A percentile compares a stretch with the other conserved stretches of the same genome.
Evolutionary conservation across 2,329 filamentous ascomycete species (phyloP).

Genomic region (Aspergillus bombycis): DNA sequence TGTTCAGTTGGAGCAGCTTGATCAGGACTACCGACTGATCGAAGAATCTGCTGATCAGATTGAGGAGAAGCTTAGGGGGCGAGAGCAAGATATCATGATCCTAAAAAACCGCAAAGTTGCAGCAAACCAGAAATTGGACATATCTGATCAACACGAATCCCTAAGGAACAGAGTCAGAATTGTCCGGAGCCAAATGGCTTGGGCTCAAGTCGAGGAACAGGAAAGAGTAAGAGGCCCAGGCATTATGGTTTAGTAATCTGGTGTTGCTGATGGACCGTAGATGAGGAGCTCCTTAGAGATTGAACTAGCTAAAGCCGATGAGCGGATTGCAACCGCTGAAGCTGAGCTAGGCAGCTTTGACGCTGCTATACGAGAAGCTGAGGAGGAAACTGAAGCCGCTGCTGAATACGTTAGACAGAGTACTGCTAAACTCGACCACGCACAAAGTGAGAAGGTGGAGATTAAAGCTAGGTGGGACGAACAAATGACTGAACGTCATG

Average conservation of each 20-base stretch:
- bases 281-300: constrained; percentile 39
- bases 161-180: constrained; percentile 64
- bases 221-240: constrained; percentile 56
- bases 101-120: constrained; percentile 63
- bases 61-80: constrained; percentile 63
- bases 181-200: constrained; percentile 72
- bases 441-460: constrained; percentile 52
- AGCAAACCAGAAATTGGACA: constrained; percentile 66
- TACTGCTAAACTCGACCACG: constrained; percentile 46
- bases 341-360: constrained; percentile 49
- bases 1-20: constrained; percentile 88
- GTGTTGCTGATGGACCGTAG: constrained; percentile 24
- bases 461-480: constrained; percentile 57
- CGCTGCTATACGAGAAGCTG: constrained; percentile 48
- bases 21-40: constrained; percentile 86
- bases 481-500: constrained; percentile 57
- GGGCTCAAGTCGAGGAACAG: constrained; percentile 80
- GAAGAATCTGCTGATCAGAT: constrained; percentile 77
- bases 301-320: constrained; percentile 42
- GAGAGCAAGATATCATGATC: constrained; percentile 64
- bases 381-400: constrained; percentile 43
- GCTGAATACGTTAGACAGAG: constrained; percentile 48
- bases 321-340: constrained; percentile 54
- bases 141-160: constrained; percentile 67
- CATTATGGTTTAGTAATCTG: not conserved